phyloP scores from a whole-genome alignment of 1,284 basidiomycete species.

The Sphagnurus paluster region DNA sequence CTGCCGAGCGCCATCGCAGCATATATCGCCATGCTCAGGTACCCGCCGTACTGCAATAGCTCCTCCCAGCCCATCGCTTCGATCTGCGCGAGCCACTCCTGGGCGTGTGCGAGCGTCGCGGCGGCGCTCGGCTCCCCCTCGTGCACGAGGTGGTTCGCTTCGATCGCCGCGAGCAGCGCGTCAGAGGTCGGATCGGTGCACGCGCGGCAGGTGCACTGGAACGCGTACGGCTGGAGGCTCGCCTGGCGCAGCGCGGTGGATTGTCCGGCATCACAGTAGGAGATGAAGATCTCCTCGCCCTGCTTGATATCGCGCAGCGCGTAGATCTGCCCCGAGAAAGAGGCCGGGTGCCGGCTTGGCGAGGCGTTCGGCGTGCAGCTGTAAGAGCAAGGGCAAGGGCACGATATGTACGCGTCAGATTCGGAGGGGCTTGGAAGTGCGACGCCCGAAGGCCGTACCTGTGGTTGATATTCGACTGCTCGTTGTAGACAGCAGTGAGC shows the following conservation, averaged over 20 bases:
- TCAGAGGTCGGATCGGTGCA: not conserved
- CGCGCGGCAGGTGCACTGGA: too few species aligned
- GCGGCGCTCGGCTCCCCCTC: too few species aligned
- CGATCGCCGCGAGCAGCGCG: not conserved
- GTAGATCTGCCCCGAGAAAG: slow-evolving; percentile 2
- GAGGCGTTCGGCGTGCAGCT: slow-evolving; percentile 3
- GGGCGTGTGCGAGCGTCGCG: too few species aligned
- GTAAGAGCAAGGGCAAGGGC: not conserved
- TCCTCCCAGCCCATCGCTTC: not conserved
- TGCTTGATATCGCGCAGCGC: slow-evolving; percentile 3
- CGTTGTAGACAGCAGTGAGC: not conserved
- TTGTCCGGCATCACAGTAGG: too few species aligned
- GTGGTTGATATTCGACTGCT: slow-evolving; percentile 1
- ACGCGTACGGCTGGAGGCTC: not conserved
- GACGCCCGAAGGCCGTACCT: too few species aligned
- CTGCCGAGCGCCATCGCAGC: too few species aligned
- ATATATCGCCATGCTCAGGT: too few species aligned
- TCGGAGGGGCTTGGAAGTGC: too few species aligned
- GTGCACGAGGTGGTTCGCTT: too few species aligned
- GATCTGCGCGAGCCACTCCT: not conserved
- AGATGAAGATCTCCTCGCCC: slow-evolving; percentile 7
- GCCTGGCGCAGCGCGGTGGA: too few species aligned
- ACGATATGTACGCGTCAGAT: too few species aligned
- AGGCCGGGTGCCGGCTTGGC: not conserved
- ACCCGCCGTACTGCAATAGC: not conserved